Conservation (phyloP, 2,329 filamentous ascomycete species). For the Phaeosphaeriaceae sp. region DNA sequence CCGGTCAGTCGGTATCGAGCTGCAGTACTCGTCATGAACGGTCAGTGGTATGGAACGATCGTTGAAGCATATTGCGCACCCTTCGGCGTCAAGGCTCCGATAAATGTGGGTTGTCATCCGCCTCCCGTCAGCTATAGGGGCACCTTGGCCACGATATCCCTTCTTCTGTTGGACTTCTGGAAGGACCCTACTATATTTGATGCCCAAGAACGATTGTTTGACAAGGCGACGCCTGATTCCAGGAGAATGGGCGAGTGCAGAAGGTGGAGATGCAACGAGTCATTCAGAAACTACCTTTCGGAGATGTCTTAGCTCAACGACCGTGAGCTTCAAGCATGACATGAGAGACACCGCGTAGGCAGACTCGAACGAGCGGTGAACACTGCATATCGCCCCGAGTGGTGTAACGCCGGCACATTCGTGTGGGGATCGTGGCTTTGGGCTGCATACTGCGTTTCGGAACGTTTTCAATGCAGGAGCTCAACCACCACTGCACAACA, state of each 20-base stretch:
- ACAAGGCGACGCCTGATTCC: slow-evolving; percentile 23
- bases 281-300: slow-evolving; percentile 2
- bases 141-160: slow-evolving; percentile 10
- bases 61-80: not conserved
- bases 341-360: slow-evolving; percentile 20
- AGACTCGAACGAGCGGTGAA: slow-evolving; percentile 22
- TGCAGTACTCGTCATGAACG: slow-evolving; percentile 80
- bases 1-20: slow-evolving; percentile 76
- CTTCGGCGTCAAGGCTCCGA: not conserved
- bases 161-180: slow-evolving; percentile 23
- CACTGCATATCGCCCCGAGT: slow-evolving; percentile 27
- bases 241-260: slow-evolving; percentile 25
- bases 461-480: slow-evolving; percentile 33
- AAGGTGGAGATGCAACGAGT: slow-evolving; percentile 16
- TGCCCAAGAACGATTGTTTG: slow-evolving; percentile 11
- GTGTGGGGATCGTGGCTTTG: slow-evolving; percentile 30
- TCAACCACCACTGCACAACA: slow-evolving; percentile 15
- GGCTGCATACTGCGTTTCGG: slow-evolving; percentile 22
- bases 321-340: slow-evolving; percentile 28
- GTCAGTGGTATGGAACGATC: slow-evolving; percentile 16
- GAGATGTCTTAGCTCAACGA: not conserved
- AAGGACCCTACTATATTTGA: slow-evolving; percentile 14
- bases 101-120: not conserved
- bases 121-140: not conserved
- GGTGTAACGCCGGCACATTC: slow-evolving; percentile 35